Evolutionary conservation across 306 rosid species (phyloP), one percentile per base, ranked within the genome.

Genomic region (Sophora flavescens): DNA sequence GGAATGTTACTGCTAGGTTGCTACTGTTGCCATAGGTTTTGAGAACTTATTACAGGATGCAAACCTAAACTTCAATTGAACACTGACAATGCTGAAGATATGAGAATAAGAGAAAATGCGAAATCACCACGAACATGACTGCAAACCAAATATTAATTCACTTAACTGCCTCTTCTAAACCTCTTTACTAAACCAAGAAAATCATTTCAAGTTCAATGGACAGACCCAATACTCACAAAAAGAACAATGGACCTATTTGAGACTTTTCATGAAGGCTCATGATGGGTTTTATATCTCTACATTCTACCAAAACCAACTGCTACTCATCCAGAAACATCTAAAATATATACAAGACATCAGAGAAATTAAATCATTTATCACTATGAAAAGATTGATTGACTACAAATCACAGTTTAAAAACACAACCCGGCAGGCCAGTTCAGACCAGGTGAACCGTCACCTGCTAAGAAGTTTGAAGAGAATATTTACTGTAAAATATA

Each of bases 341-440:
- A 63, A 72, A 42, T 39, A 61, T 52, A 61, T 53, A 14, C 32
- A 64, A 42, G 28, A 51, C 26, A 81, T 62, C 70, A 81, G 32
- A 73, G 48, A 51, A 75, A 41, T 48, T 45, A 73, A 80, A 80
- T 64, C 81, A 78, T 58, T 68, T 47, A 52, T 50, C 53, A 78
- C 59, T 10, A 53, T 48, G 76, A 58, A 54, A 63, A 72, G 51
- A 73, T 47, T 47, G 68, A 11, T 65, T 33, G 13, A 59, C 18
- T 8, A 59, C 52, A 47, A 4, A 56, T 72, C 58, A 39, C 45
- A 9, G 44, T 42, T 59, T 44, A 47, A 59, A 47, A 47, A 58
- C 35, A 50, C 63, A 26, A 67, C 18, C 39, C 18, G 5, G 13
- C 42, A 38, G 14, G 47, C 39, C 50, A 51, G 57, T 28, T 26